phyloP scores from a whole-genome alignment of 1,139 yeast genomes.

The Blastobotrys buckinghamii region DNA sequence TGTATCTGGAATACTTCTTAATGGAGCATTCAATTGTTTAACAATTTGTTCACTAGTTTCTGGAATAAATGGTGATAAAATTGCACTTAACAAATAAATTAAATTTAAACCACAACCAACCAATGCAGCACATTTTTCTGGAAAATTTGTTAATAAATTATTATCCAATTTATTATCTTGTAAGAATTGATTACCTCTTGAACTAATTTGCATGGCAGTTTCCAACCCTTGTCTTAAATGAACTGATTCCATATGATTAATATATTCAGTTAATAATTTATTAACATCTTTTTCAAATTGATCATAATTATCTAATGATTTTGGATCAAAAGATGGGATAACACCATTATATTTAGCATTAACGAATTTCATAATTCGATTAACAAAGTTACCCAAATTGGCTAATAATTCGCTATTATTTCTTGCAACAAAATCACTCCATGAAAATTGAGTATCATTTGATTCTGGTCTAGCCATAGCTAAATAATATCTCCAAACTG shows the following conservation, averaged over 20 bases:
- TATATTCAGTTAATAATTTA: conserved; percentile 52
- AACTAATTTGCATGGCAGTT: conserved; percentile 81
- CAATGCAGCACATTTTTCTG: conserved; percentile 85
- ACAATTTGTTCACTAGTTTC: conserved; percentile 64
- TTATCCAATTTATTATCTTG: conserved; percentile 96
- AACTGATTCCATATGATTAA: conserved; percentile 68
- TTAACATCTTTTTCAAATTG: conserved; percentile 46
- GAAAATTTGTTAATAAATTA: conserved; percentile 65
- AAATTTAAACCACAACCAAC: conserved; percentile 88
- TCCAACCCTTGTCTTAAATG: conserved; percentile 87
- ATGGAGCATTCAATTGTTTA: conserved; percentile 78
- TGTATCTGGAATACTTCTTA: conserved; percentile 67
- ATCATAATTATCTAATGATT: conserved; percentile 42
- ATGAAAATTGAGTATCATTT: conserved; percentile 92
- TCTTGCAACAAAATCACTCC: conserved; percentile 92
- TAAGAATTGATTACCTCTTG: conserved; percentile 90
- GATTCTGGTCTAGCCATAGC: conserved; percentile 92
- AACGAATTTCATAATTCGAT: conserved; percentile 85
- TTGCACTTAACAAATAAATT: conserved; percentile 73
- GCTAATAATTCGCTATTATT: conserved; percentile 92
- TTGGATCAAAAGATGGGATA: conserved; percentile 53
- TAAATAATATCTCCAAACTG: conserved; percentile 96
- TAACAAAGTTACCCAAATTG: conserved; percentile 93
- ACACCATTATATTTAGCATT: conserved; percentile 90
- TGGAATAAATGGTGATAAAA: conserved; percentile 88